Evolutionary conservation across 495 filamentous ascomycete species (phyloP).

Genomic region (Penicillium pancosmium): DNA sequence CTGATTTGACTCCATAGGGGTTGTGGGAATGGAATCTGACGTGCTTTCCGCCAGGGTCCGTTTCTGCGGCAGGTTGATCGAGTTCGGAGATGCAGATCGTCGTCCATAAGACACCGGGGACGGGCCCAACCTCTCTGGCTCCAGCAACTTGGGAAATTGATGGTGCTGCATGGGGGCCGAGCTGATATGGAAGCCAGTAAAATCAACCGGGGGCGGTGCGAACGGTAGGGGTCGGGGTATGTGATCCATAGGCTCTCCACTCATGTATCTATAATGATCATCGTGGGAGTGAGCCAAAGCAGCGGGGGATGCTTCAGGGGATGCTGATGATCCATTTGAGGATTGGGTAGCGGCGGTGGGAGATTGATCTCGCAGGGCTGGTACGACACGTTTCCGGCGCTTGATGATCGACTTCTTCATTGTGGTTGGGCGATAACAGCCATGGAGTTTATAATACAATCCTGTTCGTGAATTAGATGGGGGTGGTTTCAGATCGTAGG

Average conservation of each 20-base stretch:
- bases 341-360: constrained; percentile 47
- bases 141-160: constrained; percentile 45
- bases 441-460: constrained; percentile 96
- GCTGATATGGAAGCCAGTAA: constrained; percentile 48
- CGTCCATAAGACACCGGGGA: constrained; percentile 40
- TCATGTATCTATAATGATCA: constrained; percentile 54
- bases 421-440: constrained; percentile 84
- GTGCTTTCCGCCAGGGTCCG: constrained; percentile 44
- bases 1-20: constrained; percentile 45
- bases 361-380: constrained; percentile 65
- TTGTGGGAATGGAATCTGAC: constrained; percentile 31
- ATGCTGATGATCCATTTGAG: constrained; percentile 47
- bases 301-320: constrained; percentile 48
- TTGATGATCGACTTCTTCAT: constrained; percentile 99
- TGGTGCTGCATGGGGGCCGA: constrained; percentile 44
- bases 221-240: constrained; percentile 36
- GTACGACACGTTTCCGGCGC: constrained; percentile 91
- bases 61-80: constrained; percentile 44
- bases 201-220: constrained; percentile 54
- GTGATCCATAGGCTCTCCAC: constrained; percentile 40
- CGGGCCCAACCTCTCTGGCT: constrained; percentile 38
- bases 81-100: constrained; percentile 44
- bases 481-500: background rate
- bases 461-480: constrained; percentile 51
- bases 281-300: constrained; percentile 60